These are phyloP conservation scores for Coprinopsis cinerea DNA, from an alignment of 768 basidiomycete species.

Conservation along the genomic window DNA sequence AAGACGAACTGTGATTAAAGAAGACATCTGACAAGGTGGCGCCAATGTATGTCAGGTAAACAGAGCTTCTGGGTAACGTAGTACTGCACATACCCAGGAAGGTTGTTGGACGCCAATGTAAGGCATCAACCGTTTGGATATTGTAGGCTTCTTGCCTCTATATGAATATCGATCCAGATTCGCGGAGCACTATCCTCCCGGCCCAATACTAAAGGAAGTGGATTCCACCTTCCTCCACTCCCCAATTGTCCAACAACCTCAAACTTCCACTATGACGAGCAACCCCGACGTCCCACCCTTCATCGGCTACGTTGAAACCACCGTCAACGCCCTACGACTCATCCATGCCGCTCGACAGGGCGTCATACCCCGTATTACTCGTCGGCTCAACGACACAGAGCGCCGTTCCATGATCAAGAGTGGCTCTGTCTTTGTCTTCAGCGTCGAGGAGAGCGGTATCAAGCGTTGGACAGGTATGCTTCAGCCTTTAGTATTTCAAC, in stretches of 20 bases:
- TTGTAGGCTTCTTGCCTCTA: constrained; percentile 12
- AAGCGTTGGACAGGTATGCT: constrained; percentile 74
- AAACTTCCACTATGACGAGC: constrained; percentile 45
- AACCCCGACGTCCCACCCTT: constrained; percentile 61
- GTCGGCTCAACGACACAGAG: constrained; percentile 80
- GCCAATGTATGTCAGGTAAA: constrained; percentile 37
- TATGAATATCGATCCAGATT: constrained; percentile 23
- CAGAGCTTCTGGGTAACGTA: constrained; percentile 35
- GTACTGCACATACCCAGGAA: constrained; percentile 31
- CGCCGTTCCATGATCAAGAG: constrained; percentile 57
- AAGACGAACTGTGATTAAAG: constrained; percentile 20
- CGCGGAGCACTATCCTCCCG: constrained; percentile 13
- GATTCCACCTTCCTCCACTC: constrained; percentile 36
- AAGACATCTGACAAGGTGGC: constrained; percentile 38
- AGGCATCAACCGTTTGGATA: constrained; percentile 18
- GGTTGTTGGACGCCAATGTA: constrained; percentile 35
- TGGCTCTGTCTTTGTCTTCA: constrained; percentile 80
- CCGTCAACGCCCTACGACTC: constrained; percentile 73
- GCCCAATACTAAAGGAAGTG: constrained; percentile 23
- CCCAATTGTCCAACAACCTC: constrained; percentile 52
- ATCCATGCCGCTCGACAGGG: constrained; percentile 80
- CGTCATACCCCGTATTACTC: constrained; percentile 75
- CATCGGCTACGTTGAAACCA: constrained; percentile 76
- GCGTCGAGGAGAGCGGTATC: constrained; percentile 84
- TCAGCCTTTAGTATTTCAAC: constrained; percentile 3